Conservation (phyloP, 495 filamentous ascomycete genomes). For the Talaromyces ruber region DNA sequence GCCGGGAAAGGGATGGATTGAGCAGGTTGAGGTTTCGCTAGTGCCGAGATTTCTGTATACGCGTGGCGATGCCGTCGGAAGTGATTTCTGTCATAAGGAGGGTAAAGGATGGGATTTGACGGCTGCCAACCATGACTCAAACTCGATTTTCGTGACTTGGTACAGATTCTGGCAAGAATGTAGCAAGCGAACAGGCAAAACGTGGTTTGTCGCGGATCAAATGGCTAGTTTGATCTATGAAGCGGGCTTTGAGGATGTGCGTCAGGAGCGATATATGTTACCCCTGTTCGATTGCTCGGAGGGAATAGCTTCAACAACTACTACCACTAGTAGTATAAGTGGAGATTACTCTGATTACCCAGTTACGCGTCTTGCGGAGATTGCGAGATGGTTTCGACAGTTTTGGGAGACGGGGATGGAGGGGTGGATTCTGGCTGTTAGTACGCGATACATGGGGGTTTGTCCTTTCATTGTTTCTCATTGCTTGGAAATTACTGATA, state of each 20-base stretch:
- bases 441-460: conserved; percentile 1
- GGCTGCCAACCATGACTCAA: conserved; percentile 16
- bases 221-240: conserved; percentile 19
- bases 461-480: conserved; percentile 12
- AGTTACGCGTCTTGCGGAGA: background rate
- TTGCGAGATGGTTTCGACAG: conserved; percentile 2
- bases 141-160: conserved; percentile 16
- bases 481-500: background rate
- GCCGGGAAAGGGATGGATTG: conserved; percentile 57
- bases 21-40: conserved; percentile 30
- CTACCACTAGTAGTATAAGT: background rate
- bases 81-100: background rate
- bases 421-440: background rate
- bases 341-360: background rate
- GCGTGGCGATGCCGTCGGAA: background rate
- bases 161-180: conserved; percentile 19
- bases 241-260: conserved; percentile 27
- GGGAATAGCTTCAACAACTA: background rate
- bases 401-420: background rate
- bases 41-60: background rate
- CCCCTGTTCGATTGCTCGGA: background rate
- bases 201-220: conserved; percentile 21
- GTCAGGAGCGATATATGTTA: conserved; percentile 25
- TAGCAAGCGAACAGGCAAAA: conserved; percentile 27
- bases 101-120: conserved; percentile 24